Conservation (phyloP, 2,329 filamentous ascomycete species). For the Colletotrichum orbiculare region DNA sequence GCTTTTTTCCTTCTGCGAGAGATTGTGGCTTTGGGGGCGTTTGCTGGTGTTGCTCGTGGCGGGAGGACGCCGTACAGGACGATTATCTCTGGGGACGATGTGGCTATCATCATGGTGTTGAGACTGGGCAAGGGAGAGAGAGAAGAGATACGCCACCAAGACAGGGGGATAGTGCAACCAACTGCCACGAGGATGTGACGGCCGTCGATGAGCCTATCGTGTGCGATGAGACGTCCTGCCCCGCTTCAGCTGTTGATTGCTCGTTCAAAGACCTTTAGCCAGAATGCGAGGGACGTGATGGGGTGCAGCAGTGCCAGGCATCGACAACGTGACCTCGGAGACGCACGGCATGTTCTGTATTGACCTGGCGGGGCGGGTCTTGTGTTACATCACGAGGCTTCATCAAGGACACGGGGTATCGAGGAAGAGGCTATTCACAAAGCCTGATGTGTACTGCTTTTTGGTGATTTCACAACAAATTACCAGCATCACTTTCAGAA, state of each 20-base stretch:
- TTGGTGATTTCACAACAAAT: too few relatives aligned
- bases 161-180: too few relatives aligned
- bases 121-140: neutral
- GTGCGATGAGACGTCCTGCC: neutral
- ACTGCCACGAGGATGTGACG: too few relatives aligned
- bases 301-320: slow-evolving; percentile 5
- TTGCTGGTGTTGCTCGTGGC: slow-evolving; percentile 4
- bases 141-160: too few relatives aligned
- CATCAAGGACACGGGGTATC: too few relatives aligned
- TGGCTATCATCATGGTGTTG: neutral
- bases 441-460: too few relatives aligned
- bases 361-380: too few relatives aligned
- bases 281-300: slow-evolving; percentile 29
- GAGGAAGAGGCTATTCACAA: too few relatives aligned
- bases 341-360: neutral
- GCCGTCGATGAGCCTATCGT: slow-evolving; percentile 6
- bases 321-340: slow-evolving; percentile 1
- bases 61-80: too few relatives aligned
- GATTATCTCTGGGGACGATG: neutral
- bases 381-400: too few relatives aligned
- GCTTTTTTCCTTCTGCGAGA: neutral
- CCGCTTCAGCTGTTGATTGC: slow-evolving; percentile 11
- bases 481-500: too few relatives aligned
- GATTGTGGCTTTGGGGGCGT: slow-evolving; percentile 17
- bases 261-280: slow-evolving; percentile 28